Base-by-base conservation (phyloP, 2,329 filamentous ascomycete species). In the Fusarium lyarnte region DNA sequence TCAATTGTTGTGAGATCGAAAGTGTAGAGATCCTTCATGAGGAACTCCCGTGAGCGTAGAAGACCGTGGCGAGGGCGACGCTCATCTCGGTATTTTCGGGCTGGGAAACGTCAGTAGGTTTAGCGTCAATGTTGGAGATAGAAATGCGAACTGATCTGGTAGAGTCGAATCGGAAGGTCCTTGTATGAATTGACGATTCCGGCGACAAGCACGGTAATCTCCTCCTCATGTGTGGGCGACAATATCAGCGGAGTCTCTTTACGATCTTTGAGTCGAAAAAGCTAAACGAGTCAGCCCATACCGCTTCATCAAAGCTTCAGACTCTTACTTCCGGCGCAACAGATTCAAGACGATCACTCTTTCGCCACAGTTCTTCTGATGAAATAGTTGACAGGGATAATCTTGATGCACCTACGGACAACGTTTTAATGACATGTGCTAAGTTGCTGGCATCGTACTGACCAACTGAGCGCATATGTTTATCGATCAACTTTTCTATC, bases 1-100 rank as follows among this genome's bases (percentile, higher is more conserved):
- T 88, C 84, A 31, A 88, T 83, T 1, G 86, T 80, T 8, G 87
- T 91, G 39, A 87, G 84, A 78, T 99, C 96, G 78, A 99, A 99
- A 0, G 95, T 98, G 80, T 99, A 99, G 2, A 99, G 87, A 81
- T 99, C 96, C 82, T 99, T 99, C 96, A 99, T 99, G 75, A 94
- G 84, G 77, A 99, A 99, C 78, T 99, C 96, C 69, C 94, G 91
- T 2, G 94, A 93, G 14, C 96, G 91, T 13, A 99, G 85, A 4
- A 99, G 86, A 17, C 96, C 96, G 76, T 97, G 93, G 36, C 96
- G 89, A 25, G 96, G 96, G 31, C 96, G 89, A 63, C 92, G 88
- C 82, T 99, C 96, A 83, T 99, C 96, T 53, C 96, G 90, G 78
- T 98, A 99, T 81, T 99, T 99, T 51, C 95, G 89, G 35, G 94